Percentiles rank a stretch among this genome's conserved stretches.
Conservation (phyloP, 106 monocot species). For the Dioscorea alata region DNA sequence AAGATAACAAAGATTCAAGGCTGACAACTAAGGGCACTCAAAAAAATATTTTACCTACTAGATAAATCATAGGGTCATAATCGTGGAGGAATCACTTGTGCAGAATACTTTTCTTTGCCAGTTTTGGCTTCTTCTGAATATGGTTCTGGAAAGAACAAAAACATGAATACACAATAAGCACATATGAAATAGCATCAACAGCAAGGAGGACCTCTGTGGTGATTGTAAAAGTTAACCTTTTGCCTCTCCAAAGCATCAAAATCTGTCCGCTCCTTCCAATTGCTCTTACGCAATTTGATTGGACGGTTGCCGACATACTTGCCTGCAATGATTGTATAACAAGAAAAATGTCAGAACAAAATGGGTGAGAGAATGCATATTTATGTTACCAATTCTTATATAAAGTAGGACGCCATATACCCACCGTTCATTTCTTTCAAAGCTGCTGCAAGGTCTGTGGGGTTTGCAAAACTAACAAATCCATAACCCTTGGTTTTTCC, state of each 20-base stretch:
- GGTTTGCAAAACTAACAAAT: conserved; percentile 87
- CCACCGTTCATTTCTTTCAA: conserved; percentile 94
- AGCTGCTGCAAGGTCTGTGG: conserved; percentile 79
- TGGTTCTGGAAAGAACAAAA: conserved; percentile 39
- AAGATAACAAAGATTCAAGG: too few species aligned
- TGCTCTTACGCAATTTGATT: conserved; percentile 90
- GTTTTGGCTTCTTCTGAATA: conserved; percentile 66
- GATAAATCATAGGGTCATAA: neutral
- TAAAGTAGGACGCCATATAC: conserved; percentile 4
- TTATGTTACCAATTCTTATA: neutral
- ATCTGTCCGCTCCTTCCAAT: conserved; percentile 95
- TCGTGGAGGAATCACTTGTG: conserved; percentile 45
- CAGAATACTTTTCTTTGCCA: conserved; percentile 60
- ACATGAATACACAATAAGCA: neutral
- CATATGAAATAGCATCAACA: neutral
- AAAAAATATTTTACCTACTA: neutral
- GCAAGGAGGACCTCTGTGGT: neutral
- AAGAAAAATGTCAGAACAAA: neutral
- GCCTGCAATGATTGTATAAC: conserved; percentile 27
- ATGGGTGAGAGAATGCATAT: neutral
- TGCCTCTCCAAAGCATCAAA: conserved; percentile 78
- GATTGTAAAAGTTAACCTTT: conserved; percentile 34
- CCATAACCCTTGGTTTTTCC: conserved; percentile 94
- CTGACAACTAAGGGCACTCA: too few species aligned
- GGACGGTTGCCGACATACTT: conserved; percentile 97